Evolutionary conservation across 2,329 filamentous ascomycete genomes (phyloP).

Genomic region (Aureobasidium musti): DNA sequence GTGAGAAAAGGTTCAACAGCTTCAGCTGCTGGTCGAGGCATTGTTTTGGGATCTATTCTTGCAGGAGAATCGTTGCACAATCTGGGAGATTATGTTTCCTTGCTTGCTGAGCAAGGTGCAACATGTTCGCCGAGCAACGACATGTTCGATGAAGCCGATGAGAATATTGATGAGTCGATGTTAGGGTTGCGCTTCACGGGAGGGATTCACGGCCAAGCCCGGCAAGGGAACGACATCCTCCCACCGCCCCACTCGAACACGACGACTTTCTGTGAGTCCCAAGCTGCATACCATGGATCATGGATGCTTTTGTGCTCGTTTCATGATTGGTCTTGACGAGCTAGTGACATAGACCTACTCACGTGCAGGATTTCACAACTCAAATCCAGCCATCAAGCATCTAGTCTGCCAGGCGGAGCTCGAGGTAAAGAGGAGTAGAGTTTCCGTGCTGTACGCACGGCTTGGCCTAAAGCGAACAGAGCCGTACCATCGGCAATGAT

Average conservation of each 20-base stretch:
- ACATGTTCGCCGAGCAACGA: conserved; percentile 17
- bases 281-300: conserved; percentile 18
- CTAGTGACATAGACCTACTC: neutral
- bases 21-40: conserved; percentile 10
- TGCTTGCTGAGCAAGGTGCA: conserved; percentile 3
- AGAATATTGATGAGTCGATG: conserved; percentile 15
- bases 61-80: conserved; percentile 11
- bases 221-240: conserved; percentile 3
- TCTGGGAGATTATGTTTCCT: neutral
- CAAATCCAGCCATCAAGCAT: conserved; percentile 4
- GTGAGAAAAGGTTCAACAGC: neutral
- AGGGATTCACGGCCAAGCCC: conserved; percentile 16
- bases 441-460: neutral
- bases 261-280: conserved; percentile 7
- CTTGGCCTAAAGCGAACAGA: conserved; percentile 1
- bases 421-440: conserved; percentile 11
- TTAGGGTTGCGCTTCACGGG: neutral
- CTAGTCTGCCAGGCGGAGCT: conserved; percentile 1
- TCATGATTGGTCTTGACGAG: neutral
- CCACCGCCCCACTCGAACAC: conserved; percentile 10
- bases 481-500: conserved; percentile 21
- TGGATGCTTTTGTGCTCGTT: conserved; percentile 1
- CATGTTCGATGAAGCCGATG: conserved; percentile 14
- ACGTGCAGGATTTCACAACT: neutral
- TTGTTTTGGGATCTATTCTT: neutral